Evolutionary conservation across 768 basidiomycete species (phyloP).

Genomic region (Auricularia sp.): DNA sequence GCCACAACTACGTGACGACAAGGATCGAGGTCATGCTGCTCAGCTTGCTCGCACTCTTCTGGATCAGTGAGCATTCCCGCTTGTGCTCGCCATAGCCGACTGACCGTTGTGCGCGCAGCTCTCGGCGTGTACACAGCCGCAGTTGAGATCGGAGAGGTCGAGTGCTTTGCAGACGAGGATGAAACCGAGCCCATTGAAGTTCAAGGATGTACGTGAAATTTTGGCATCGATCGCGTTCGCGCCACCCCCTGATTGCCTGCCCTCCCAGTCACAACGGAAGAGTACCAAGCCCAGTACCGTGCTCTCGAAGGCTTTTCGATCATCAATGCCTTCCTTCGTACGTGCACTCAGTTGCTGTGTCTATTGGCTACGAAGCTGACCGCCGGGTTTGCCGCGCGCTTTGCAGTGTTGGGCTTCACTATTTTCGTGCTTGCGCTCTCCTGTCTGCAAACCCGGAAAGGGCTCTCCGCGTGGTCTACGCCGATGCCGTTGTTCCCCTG

Average conservation of each 20-base stretch:
- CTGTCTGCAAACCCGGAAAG: conserved; percentile 33
- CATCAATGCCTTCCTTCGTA: conserved; percentile 64
- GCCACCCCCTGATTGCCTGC: conserved; percentile 3
- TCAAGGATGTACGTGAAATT: conserved; percentile 49
- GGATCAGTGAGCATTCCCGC: conserved; percentile 49
- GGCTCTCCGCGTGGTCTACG: conserved; percentile 53
- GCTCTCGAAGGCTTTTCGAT: conserved; percentile 73
- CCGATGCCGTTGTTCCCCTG: conserved; percentile 65
- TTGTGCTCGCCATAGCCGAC: not conserved
- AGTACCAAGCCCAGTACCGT: conserved; percentile 82
- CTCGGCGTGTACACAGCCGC: conserved; percentile 63
- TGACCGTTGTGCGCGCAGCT: conserved; percentile 31
- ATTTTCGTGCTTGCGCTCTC: conserved; percentile 36
- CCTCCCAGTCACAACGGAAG: conserved; percentile 63
- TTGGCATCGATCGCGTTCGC: not conserved
- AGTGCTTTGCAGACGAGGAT: conserved; percentile 55
- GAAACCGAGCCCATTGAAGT: conserved; percentile 45
- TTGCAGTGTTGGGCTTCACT: conserved; percentile 40
- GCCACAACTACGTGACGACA: conserved; percentile 62
- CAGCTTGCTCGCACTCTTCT: conserved; percentile 63
- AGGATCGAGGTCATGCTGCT: conserved; percentile 64
- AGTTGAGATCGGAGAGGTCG: conserved; percentile 69
- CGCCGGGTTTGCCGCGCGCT: conserved; percentile 23
- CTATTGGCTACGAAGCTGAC: conserved; percentile 4
- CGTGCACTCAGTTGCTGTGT: conserved; percentile 17